Evolutionary conservation across 768 basidiomycete genomes (phyloP), one percentile per base, ranked within the genome.

Genomic region (Cyclocybe cylindracea): DNA sequence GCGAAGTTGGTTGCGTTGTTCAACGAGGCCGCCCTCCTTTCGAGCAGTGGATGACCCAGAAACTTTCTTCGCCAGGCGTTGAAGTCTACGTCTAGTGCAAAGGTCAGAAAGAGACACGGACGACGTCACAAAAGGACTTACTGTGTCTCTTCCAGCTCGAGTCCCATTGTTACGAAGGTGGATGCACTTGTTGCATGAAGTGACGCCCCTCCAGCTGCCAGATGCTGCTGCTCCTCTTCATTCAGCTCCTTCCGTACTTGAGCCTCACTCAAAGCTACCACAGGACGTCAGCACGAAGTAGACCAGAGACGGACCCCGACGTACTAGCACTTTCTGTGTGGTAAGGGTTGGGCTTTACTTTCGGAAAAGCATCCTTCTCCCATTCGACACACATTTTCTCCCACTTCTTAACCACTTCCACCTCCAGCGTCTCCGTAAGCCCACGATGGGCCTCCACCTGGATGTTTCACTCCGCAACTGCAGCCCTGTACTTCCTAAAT

Each of bases 131-230:
- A 36, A n/a, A 9, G 11, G n/a, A 47, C 50, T 43, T 32, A 61
- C 59, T 61, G 59, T 1, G 45, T 18, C 7, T 53, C 52, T 32
- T 61, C 56, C 5, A 58, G 14, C 5, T 46, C 50, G 10, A 61
- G 39, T 1, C 48, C 59, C 44, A 57, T 36, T 1, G 16, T 14
- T 0, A 61, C 18, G 24, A 61, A 57, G 4, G 32, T 33, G 5
- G 54, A 45, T 2, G 56, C 33, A 10, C 42, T 53, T 2, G 54
- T 59, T 8, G 13, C 32, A 32, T 59, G 54, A 5, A 44, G 10
- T 2, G 36, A 11, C 3, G 36, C 13, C 4, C 38, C 46, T 0
- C 57, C 57, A 2, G 1, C 10, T 7, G 33, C 31, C 8, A 55
- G 5, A 2, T 32, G 19, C 10, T 18, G 16, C 5, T 45, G 50